phyloP scores from a whole-genome alignment of 768 basidiomycete species.

The Strobilomyces confusus region DNA sequence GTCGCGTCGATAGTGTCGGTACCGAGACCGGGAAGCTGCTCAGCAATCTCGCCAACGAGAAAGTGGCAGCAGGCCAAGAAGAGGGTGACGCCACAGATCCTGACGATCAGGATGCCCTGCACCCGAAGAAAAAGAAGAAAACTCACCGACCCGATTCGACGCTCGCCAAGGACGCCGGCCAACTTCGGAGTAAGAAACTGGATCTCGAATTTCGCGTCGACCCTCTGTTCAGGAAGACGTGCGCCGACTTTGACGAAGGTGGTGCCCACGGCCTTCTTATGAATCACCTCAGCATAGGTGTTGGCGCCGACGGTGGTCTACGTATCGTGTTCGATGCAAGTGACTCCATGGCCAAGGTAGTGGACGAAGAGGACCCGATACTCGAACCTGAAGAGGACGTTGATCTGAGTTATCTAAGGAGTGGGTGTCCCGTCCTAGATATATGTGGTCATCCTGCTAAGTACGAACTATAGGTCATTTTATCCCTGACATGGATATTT shows the following conservation, averaged over 20 bases:
- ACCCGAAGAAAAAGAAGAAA: constrained; percentile 58
- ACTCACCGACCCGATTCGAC: constrained; percentile 73
- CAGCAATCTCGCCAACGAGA: constrained; percentile 76
- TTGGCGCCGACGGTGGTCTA: constrained; percentile 76
- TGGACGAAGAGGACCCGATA: constrained; percentile 61
- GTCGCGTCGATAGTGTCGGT: constrained; percentile 93
- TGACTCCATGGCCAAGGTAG: constrained; percentile 77
- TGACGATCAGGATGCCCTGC: constrained; percentile 58
- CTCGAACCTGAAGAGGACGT: constrained; percentile 69
- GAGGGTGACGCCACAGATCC: constrained; percentile 55
- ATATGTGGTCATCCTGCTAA: constrained; percentile 2
- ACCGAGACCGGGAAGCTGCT: constrained; percentile 95
- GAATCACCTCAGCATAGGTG: constrained; percentile 85
- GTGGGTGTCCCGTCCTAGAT: constrained; percentile 36
- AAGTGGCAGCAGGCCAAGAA: constrained; percentile 52
- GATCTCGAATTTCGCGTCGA: constrained; percentile 97
- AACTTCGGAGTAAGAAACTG: constrained; percentile 85
- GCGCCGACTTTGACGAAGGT: constrained; percentile 97
- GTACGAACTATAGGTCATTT: constrained; percentile 50
- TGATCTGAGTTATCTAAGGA: constrained; percentile 58
- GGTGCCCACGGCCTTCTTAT: constrained; percentile 93
- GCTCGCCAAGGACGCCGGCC: constrained; percentile 79
- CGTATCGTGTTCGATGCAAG: constrained; percentile 96
- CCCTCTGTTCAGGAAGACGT: constrained; percentile 96
- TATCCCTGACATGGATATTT: constrained; percentile 60